Conservation (phyloP, 441 rosid genomes). For the Melianthus villosus region DNA sequence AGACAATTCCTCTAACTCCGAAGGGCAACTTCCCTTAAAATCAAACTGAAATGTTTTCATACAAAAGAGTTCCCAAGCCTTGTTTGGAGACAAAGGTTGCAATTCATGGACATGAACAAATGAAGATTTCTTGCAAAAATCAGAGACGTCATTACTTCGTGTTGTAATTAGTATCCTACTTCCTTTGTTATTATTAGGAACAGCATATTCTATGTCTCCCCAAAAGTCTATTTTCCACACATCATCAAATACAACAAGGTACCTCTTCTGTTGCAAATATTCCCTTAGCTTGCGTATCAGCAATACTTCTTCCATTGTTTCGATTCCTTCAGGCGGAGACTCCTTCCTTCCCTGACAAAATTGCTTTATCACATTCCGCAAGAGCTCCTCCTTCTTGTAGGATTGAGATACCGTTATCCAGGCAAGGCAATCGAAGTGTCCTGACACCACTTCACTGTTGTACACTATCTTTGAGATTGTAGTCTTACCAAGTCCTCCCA, state of each 20-base stretch:
- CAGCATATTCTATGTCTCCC: slow-evolving; percentile 1
- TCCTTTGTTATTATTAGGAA: slow-evolving; percentile 5
- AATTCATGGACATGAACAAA: slow-evolving; percentile 7
- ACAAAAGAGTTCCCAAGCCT: slow-evolving; percentile 22
- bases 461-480: too few species aligned
- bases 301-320: not conserved
- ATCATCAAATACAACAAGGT: slow-evolving; percentile 16
- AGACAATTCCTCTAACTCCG: slow-evolving; percentile 16
- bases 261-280: too few species aligned
- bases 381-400: too few species aligned
- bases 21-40: slow-evolving; percentile 18
- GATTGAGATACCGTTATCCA: too few species aligned
- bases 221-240: slow-evolving; percentile 6
- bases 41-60: slow-evolving; percentile 22
- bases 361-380: too few species aligned
- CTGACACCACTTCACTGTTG: too few species aligned
- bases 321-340: not conserved
- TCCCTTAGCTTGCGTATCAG: slow-evolving; percentile 2
- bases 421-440: too few species aligned
- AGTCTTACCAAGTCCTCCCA: slow-evolving; percentile 1
- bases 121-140: slow-evolving; percentile 3
- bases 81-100: slow-evolving; percentile 11
- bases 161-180: slow-evolving; percentile 8
- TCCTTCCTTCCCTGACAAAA: not conserved
- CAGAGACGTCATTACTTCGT: not conserved